Base-by-base conservation (phyloP, 1,139 yeast genomes). In the Fermentozyma sake region DNA sequence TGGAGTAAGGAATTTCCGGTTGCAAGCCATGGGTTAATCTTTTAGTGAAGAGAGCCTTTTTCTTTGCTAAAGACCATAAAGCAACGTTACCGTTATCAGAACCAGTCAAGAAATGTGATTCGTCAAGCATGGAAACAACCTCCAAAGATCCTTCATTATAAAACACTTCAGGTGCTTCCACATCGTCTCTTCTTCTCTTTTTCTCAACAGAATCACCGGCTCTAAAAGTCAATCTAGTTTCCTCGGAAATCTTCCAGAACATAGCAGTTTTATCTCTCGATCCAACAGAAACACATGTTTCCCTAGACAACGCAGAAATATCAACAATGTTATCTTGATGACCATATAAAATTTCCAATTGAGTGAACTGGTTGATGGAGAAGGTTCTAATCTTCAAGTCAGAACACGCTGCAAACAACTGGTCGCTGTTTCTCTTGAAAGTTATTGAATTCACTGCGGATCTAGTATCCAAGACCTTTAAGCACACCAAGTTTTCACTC, bases 181-280 rank as follows among this genome's bases (percentile, higher is more conserved):
- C 60, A 23, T 52, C 53, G 20, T 50, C 54, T 28, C 52, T 57
- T 32, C 48, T 62, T 34, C 55, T 60, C 43, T 63, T 62, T 50
- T 61, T 70, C 30, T 63, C 70, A 10, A 57, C 44, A 3, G 58
- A 64, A 46, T 85, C 95, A 34, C 95, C 96, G 36, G 96, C 96
- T 48, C 96, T 72, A 56, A 91, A 91, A 1, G 96, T 87, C 44
- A 91, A 71, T 48, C 97, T 73, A 2, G 95, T 77, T 58, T 91
- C 98, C 47, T 93, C 98, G 15, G 95, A 76, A 40, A 91, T 86
- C 55, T 93, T 91, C 98, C 98, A 91, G 45, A 85, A 66, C 79
- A 93, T 82, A 11, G 93, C 96, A 1, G 96, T 84, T 45, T 94
- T 79, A 57, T 91, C 98, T 46, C 98, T 74, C 4, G 94, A 71